Percentiles rank a stretch among this genome's conserved stretches.
These are phyloP conservation scores for Syncephalastrum contaminatum DNA, from an alignment of 371 early-diverging fungal species.

Conservation along the genomic window DNA sequence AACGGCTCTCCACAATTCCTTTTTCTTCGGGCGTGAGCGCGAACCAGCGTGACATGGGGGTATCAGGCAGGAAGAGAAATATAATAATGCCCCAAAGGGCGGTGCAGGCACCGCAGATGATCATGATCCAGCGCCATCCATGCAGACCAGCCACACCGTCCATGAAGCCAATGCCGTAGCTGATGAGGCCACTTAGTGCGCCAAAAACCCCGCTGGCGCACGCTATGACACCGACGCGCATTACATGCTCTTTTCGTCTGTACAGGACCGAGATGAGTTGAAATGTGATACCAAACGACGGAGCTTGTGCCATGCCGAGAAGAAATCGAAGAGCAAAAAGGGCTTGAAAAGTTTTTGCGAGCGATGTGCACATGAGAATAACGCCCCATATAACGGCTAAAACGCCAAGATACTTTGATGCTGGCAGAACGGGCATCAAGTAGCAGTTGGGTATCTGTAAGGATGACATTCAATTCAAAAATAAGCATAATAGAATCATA, in stretches of 20 bases:
- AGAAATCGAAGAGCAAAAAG: conserved; percentile 26
- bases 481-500: too few relatives aligned
- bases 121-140: conserved; percentile 23
- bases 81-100: conserved; percentile 24
- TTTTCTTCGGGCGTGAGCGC: conserved; percentile 32
- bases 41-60: conserved; percentile 20
- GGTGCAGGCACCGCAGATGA: conserved; percentile 32
- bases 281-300: conserved; percentile 22
- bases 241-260: conserved; percentile 32
- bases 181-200: conserved; percentile 23
- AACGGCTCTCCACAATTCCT: conserved; percentile 30
- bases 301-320: conserved; percentile 21
- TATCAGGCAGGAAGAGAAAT: conserved; percentile 32
- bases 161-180: conserved; percentile 27
- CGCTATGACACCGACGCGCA: conserved; percentile 19
- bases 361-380: conserved; percentile 10
- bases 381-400: too few relatives aligned
- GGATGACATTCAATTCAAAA: too few relatives aligned
- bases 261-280: conserved; percentile 27
- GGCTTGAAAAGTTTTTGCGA: conserved; percentile 23
- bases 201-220: conserved; percentile 24
- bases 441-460: too few relatives aligned
- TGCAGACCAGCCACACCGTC: conserved; percentile 15
- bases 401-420: too few relatives aligned
- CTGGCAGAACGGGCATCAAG: too few relatives aligned